Base-by-base conservation (phyloP, 306 rosid genomes). In the Rosa multiflora region DNA sequence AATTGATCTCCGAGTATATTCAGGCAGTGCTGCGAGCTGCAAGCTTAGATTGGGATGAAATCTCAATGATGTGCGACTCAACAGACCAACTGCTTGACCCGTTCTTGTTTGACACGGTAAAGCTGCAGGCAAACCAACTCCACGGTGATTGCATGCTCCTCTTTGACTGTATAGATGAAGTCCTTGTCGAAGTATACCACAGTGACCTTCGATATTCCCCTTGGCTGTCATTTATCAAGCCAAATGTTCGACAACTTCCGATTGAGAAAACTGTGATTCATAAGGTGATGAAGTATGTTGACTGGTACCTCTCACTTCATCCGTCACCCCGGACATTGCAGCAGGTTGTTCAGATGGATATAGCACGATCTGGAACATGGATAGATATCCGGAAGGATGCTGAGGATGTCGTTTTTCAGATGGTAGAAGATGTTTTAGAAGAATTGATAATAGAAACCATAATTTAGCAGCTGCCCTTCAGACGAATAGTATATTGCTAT, bases 361-460 rank as follows among this genome's bases (percentile, higher is more conserved):
- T 91, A 10, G 78, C 44, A 43, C 80, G 78, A 76, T 78, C 82
- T 47, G 85, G 80, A 52, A 63, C 90, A 49, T 91, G 99, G 99
- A 73, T 88, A 58, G 77, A 84, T 77, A 73, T 74, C 75, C 77
- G 77, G 44, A 73, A 37, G 62, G 92, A 86, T 73, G 71, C 52
- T 51, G 86, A 88, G 85, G 88, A 83, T 39, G 59, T 84, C 15
- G 82, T 80, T 63, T 59, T 62, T 23, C 89, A 89, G 74, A 72
- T 85, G 70, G 88, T 79, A 47, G 89, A 87, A 78, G 76, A 78
- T 52, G 84, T 86, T 83, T 84, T 94, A 51, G 88, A 85, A 79
- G 86, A 86, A 23, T 72, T 92, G 70, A 67, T 90, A 10, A 63
- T 82, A 84, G 97, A 92, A 82, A 80, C 88, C 37, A 79, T 86